Base-by-base conservation (phyloP, 73 alveolate genomes). In the Paramecium caudatum region DNA sequence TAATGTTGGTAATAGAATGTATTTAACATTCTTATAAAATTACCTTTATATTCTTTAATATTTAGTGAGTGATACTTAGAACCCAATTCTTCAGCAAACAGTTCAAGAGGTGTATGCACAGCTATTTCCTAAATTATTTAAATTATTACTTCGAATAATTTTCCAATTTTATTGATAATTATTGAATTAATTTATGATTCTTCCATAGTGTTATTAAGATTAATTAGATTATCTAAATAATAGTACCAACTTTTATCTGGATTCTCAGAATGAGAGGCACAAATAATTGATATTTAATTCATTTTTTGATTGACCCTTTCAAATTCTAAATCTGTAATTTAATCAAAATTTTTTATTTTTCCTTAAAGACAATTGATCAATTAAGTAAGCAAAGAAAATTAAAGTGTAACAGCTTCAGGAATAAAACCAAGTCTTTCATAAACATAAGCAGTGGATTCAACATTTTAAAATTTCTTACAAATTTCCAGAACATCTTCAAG, bases 401-500 rank as follows among this genome's bases (percentile, higher is more conserved):
- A 21, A 2, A 74, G 16, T 74, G 36, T 17, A 8, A 74, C 47
- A 17, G 88, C 62, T 8, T 74, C 88, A 4, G 23, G 25, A 41
- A 74, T 74, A 27, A 17, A n/a, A 10, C 88, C 88, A 17, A 45
- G 21, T 21, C 88, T 74, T 13, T 47, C 49, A n/a, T 37, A 74
- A 23, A 74, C 5, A 19, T 74, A 74, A 0, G 69, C 68, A 39
- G 68, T 74, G 21, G 88, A 74, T 37, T 74, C 88, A 13, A 74
- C 16, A 15, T 74, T 74, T 41, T 74, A 4, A 74, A 4, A 21
- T 39, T 74, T 41, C 8, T 74, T 37, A 46, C 88, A 74, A 12
- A 74, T 74, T 13, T 41, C 65, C 30, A 74, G 43, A 1, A 43
- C 88, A 13, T 74, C 88, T 41, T 74, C 88, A 7, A 74, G 21